These are phyloP conservation scores for Solidago caesia DNA, from an alignment of 129 eudicot species.

Conservation along the genomic window DNA sequence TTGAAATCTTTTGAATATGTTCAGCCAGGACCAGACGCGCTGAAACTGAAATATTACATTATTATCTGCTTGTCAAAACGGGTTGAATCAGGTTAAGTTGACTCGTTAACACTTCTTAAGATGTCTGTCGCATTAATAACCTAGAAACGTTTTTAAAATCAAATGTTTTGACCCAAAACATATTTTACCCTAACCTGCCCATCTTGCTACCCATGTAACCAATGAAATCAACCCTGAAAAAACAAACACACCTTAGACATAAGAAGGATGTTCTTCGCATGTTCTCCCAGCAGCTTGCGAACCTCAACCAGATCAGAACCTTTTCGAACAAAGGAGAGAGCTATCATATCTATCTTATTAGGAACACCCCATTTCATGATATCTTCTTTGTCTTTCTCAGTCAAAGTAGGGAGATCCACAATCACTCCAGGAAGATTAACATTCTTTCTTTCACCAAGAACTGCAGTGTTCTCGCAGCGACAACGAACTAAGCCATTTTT, in stretches of 20 bases:
- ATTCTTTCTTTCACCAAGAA: conserved; percentile 74
- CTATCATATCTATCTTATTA: conserved; percentile 23
- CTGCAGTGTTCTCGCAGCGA: conserved; percentile 77
- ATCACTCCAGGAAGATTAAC: conserved; percentile 78
- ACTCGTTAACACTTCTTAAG: too few species aligned
- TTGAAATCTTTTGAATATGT: too few species aligned
- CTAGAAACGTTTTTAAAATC: too few species aligned
- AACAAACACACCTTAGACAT: conserved; percentile 60
- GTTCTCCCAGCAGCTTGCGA: conserved; percentile 56
- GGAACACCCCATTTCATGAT: conserved; percentile 68
- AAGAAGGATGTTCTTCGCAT: conserved; percentile 60
- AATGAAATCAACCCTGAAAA: not conserved
- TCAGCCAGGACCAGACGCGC: too few species aligned
- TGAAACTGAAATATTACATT: too few species aligned
- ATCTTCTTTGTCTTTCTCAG: conserved; percentile 71
- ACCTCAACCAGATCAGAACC: conserved; percentile 75
- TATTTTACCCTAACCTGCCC: not conserved
- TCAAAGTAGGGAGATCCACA: conserved; percentile 68
- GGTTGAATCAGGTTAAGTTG: too few species aligned
- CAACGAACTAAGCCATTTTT: conserved; percentile 55
- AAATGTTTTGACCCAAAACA: too few species aligned
- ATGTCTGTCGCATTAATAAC: too few species aligned
- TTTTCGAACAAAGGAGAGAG: conserved; percentile 47
- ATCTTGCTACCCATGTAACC: not conserved
- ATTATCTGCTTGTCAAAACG: too few species aligned